Base-by-base conservation (phyloP, 176 grass and related monocot species). In the Oryza punctata region DNA sequence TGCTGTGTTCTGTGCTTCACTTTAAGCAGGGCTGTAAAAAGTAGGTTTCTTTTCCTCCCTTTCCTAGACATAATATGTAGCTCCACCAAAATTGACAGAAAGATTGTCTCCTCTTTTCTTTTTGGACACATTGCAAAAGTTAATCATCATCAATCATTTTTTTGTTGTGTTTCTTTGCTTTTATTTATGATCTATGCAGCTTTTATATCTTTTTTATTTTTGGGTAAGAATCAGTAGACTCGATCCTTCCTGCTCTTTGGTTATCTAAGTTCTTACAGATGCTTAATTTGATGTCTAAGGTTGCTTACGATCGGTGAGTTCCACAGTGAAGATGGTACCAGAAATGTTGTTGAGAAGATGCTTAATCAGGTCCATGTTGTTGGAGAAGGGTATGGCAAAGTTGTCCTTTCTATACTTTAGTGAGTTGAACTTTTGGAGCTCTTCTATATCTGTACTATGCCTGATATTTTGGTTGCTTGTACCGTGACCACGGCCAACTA, bases 291-390 rank as follows among this genome's bases (percentile, higher is more conserved):
- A 54, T 84, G 54, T 77, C 9, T 77, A 72, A 98, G 96, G 87
- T 86, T 98, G 85, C 87, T 98, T 59, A 84, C 85, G 3, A 73
- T 98, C 67, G 96, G 92, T 75, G 96, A 93, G 61, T 93, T 82
- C 82, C 91, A 93, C 89, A 90, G 81, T 78, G 91, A 98, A 91
- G 93, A 95, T 80, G 78, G 88, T 86, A 91, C 77, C 5, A 72
- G 65, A 84, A 85, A 76, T 85, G 69, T 91, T 72, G 85, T 95
- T 6, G 85, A 88, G 43, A 90, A 88, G 69, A 91, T 95, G 91
- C 84, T 98, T 74, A 87, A 93, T 92, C 93, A 91, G 54, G 84
- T 91, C 76, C 93, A 98, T 84, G 69, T 98, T 60, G 87, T 93
- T 69, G 96, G 96, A 82, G 93, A 98, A 98, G 96, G 96, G 96